phyloP scores from a whole-genome alignment of 495 filamentous ascomycete genomes.

The Penicillium tannophilum region DNA sequence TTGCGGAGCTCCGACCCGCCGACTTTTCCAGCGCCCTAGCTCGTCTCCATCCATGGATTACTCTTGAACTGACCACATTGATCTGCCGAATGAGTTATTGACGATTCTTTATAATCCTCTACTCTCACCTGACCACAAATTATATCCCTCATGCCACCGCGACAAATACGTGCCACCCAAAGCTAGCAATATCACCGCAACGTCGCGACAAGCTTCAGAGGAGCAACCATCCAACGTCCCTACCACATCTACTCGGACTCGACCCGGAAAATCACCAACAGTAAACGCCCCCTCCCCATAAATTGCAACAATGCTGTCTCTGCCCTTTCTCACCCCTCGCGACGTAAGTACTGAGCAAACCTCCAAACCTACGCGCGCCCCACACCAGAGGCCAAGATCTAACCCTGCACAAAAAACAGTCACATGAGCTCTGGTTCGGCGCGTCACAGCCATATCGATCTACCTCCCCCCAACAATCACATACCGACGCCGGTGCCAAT shows the following conservation, averaged over 20 bases:
- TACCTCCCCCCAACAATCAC: constrained; percentile 24
- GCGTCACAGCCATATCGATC: constrained; percentile 51
- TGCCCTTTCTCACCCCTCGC: constrained; percentile 72
- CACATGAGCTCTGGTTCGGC: constrained; percentile 72
- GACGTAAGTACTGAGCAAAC: constrained; percentile 56
- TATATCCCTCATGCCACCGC: neutral
- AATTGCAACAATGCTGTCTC: constrained; percentile 56
- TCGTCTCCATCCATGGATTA: neutral
- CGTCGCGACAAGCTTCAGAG: neutral
- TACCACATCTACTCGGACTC: neutral
- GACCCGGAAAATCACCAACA: neutral
- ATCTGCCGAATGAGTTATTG: neutral
- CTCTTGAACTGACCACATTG: neutral
- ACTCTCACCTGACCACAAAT: neutral
- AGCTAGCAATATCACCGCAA: neutral
- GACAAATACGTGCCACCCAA: neutral
- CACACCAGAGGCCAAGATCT: constrained; percentile 8
- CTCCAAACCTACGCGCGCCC: neutral
- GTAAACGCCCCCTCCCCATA: neutral
- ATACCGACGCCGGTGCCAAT: constrained; percentile 16
- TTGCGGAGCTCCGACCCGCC: constrained; percentile 1
- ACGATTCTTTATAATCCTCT: neutral
- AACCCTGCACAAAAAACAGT: constrained; percentile 38
- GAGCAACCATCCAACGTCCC: neutral
- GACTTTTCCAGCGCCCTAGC: constrained; percentile 2